Evolutionary conservation across 176 grass and related monocot genomes (phyloP).

Genomic region (Oryza brachyantha): DNA sequence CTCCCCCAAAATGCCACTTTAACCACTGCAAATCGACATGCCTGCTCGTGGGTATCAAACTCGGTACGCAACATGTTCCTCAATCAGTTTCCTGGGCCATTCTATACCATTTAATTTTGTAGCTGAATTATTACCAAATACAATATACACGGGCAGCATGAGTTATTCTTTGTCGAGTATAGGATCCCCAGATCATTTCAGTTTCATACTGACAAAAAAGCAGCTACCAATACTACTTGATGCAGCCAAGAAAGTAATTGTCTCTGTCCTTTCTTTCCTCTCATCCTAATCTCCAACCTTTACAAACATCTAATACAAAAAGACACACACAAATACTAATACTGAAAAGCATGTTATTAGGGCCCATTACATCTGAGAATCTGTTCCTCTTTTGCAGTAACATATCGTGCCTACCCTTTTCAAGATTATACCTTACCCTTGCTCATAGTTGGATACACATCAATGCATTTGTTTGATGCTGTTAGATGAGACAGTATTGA

Average conservation of each 20-base stretch:
- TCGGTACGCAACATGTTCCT: constrained; percentile 39
- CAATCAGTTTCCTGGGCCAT: not conserved
- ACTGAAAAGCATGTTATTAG: constrained; percentile 23
- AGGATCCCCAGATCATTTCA: constrained; percentile 35
- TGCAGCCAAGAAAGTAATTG: constrained; percentile 9
- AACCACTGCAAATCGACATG: constrained; percentile 37
- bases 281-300: constrained; percentile 9
- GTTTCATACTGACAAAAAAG: constrained; percentile 30
- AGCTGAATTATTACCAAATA: constrained; percentile 16
- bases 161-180: constrained; percentile 36
- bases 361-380: constrained; percentile 35
- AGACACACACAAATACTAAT: not conserved
- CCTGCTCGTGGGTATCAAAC: constrained; percentile 42
- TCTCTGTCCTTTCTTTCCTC: constrained; percentile 13
- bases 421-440: constrained; percentile 24
- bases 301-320: constrained; percentile 10
- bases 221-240: constrained; percentile 16
- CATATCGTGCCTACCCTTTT: constrained; percentile 21
- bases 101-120: not conserved
- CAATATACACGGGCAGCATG: constrained; percentile 25
- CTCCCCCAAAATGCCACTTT: constrained; percentile 43
- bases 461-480: constrained; percentile 37
- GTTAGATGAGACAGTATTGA: constrained; percentile 23
- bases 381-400: constrained; percentile 17
- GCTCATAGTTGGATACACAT: constrained; percentile 42